These are phyloP conservation scores for Multifurca ochricompacta DNA, from an alignment of 768 basidiomycete species.

Conservation along the genomic window DNA sequence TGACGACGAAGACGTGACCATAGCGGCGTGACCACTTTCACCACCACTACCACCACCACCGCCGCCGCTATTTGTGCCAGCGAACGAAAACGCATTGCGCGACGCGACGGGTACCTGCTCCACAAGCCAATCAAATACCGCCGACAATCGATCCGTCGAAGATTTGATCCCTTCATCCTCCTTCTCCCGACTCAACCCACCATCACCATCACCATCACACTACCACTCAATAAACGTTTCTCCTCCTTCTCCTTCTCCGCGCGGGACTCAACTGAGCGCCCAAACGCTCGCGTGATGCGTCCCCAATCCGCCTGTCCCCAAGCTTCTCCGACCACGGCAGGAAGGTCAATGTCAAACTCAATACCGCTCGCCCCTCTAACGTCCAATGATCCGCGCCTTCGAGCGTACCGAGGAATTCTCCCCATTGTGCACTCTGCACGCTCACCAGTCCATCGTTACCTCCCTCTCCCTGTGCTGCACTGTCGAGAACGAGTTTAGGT, in stretches of 20 bases:
- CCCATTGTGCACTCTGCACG: constrained; percentile 91
- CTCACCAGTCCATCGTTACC: constrained; percentile 93
- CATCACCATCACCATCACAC: too few relatives aligned
- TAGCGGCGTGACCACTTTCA: too few relatives aligned
- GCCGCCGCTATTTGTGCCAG: background rate
- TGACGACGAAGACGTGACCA: too few relatives aligned
- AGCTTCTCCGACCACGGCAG: constrained; percentile 40
- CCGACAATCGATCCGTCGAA: constrained; percentile 65
- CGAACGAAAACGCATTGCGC: constrained; percentile 8
- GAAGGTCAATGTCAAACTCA: constrained; percentile 55
- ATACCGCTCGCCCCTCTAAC: constrained; percentile 80
- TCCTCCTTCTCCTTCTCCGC: constrained; percentile 17
- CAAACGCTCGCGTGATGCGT: constrained; percentile 43
- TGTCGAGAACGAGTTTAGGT: constrained; percentile 90
- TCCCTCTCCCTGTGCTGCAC: constrained; percentile 64
- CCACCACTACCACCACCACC: constrained; percentile 3
- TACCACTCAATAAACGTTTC: too few relatives aligned
- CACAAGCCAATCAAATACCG: constrained; percentile 72
- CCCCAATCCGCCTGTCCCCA: constrained; percentile 50
- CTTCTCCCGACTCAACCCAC: too few relatives aligned
- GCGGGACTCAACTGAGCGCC: constrained; percentile 29
- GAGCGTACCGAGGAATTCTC: constrained; percentile 86
- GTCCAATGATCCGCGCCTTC: constrained; percentile 97
- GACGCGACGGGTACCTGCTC: constrained; percentile 43
- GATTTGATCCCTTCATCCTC: constrained; percentile 51